Percentiles rank a stretch among this genome's conserved stretches.
These are phyloP conservation scores for Claviceps capensis DNA, from an alignment of 2,329 filamentous ascomycete genomes.

Conservation along the genomic window DNA sequence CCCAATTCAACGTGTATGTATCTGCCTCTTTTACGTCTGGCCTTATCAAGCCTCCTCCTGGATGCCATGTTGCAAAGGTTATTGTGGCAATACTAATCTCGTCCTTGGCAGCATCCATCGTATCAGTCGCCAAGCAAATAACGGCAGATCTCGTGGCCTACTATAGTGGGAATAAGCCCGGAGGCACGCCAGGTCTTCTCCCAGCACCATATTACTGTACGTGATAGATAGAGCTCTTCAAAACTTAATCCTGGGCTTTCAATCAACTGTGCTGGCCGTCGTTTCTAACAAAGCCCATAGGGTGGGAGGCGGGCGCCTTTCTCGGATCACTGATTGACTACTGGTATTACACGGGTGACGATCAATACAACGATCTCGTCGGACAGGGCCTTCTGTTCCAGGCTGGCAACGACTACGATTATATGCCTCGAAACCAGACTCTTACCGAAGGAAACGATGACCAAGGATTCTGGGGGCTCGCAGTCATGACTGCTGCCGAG, in stretches of 20 bases:
- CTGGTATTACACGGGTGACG: slow-evolving; percentile 70
- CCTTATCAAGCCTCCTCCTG: not conserved
- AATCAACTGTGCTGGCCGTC: not conserved
- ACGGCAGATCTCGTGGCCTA: slow-evolving; percentile 33
- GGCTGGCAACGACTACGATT: slow-evolving; percentile 57
- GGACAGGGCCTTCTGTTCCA: slow-evolving; percentile 60
- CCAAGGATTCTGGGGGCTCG: slow-evolving; percentile 61
- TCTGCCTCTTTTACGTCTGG: not conserved
- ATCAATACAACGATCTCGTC: slow-evolving; percentile 54
- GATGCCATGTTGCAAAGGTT: not conserved
- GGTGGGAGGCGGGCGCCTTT: slow-evolving; percentile 66
- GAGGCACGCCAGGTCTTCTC: slow-evolving; percentile 36
- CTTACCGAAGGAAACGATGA: slow-evolving; percentile 60
- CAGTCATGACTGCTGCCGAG: slow-evolving; percentile 58
- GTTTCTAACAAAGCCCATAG: slow-evolving; percentile 16
- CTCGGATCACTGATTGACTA: slow-evolving; percentile 63
- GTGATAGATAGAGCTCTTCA: slow-evolving; percentile 9
- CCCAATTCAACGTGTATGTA: slow-evolving; percentile 22
- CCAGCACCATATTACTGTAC: slow-evolving; percentile 41
- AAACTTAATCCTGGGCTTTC: not conserved
- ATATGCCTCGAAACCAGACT: slow-evolving; percentile 64
- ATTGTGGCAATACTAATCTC: not conserved
- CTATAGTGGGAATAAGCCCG: slow-evolving; percentile 33
- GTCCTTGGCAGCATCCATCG: slow-evolving; percentile 31
- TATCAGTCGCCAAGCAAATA: slow-evolving; percentile 33